These are phyloP conservation scores for Helotiales sp. DNA, from an alignment of 2,329 filamentous ascomycete genomes.

Conservation along the genomic window DNA sequence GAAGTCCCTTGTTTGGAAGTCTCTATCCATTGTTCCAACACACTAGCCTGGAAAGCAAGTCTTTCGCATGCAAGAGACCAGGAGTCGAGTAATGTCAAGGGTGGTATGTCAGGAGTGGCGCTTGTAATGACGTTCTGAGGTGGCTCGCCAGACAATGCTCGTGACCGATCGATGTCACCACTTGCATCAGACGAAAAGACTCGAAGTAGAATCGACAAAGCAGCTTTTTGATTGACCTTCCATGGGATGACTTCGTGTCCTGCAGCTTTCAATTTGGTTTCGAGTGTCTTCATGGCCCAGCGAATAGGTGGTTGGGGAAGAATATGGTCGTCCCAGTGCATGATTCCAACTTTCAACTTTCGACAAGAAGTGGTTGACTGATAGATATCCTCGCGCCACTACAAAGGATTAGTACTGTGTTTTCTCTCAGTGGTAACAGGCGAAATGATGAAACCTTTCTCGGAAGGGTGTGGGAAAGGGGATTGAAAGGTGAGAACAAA, in stretches of 20 bases:
- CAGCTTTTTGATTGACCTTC: conserved; percentile 42
- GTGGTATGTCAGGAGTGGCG: neutral
- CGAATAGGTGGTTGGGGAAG: conserved; percentile 42
- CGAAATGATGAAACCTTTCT: too few relatives aligned
- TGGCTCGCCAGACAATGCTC: neutral
- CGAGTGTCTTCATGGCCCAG: conserved; percentile 52
- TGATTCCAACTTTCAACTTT: conserved; percentile 36
- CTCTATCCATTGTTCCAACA: conserved; percentile 18
- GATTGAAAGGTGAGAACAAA: too few relatives aligned
- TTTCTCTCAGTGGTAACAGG: too few relatives aligned
- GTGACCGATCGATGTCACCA: conserved; percentile 2
- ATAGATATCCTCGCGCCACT: neutral
- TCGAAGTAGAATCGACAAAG: conserved; percentile 1
- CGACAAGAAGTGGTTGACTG: conserved; percentile 22
- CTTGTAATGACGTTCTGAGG: neutral
- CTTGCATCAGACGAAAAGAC: conserved; percentile 7
- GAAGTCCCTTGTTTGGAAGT: conserved; percentile 18
- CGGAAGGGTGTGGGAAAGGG: neutral
- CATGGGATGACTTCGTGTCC: conserved; percentile 57
- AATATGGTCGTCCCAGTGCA: conserved; percentile 6
- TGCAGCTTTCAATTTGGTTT: conserved; percentile 38
- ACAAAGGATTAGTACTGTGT: too few relatives aligned
- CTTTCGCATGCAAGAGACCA: conserved; percentile 13
- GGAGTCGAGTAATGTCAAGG: neutral
- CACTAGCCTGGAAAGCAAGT: neutral